Percentiles rank a stretch among this genome's conserved stretches.
phyloP scores from a whole-genome alignment of 2,329 filamentous ascomycete species.

The Coniella lustricola region DNA sequence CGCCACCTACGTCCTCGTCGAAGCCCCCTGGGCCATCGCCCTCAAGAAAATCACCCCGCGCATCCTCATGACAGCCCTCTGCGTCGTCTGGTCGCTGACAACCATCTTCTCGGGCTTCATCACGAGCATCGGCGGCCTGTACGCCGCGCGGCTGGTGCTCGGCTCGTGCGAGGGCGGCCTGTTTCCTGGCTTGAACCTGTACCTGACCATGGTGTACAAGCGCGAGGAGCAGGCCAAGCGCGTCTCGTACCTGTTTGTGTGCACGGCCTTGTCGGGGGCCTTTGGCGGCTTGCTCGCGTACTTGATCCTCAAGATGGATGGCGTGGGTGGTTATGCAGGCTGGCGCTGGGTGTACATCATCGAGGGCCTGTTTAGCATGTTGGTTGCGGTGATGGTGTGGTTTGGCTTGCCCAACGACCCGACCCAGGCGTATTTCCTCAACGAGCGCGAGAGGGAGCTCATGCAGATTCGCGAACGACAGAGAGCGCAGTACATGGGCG shows the following conservation, averaged over 20 bases:
- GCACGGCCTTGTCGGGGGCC: conserved; percentile 63
- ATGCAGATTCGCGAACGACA: conserved; percentile 36
- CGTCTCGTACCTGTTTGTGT: conserved; percentile 67
- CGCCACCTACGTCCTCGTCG: conserved; percentile 55
- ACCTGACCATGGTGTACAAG: conserved; percentile 71
- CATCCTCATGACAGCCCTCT: conserved; percentile 59
- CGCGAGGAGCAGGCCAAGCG: conserved; percentile 65
- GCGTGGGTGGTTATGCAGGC: conserved; percentile 53
- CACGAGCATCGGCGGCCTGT: conserved; percentile 54
- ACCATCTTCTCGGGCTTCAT: conserved; percentile 63
- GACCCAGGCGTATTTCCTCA: conserved; percentile 55
- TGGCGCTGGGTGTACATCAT: conserved; percentile 70
- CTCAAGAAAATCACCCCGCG: conserved; percentile 57
- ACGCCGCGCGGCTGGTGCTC: conserved; percentile 63
- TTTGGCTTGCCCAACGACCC: conserved; percentile 55
- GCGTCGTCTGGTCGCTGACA: conserved; percentile 61
- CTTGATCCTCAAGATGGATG: conserved; percentile 67
- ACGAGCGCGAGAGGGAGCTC: conserved; percentile 47
- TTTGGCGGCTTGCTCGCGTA: conserved; percentile 68
- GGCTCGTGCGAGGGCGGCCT: conserved; percentile 63
- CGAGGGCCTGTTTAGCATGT: conserved; percentile 37
- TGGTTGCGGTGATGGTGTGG: conserved; percentile 48
- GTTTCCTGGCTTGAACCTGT: conserved; percentile 62
- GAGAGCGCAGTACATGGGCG: conserved; percentile 40
- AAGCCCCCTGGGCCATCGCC: conserved; percentile 59